Evolutionary conservation across 2,329 filamentous ascomycete genomes (phyloP), one percentile per base, ranked within the genome.

Genomic region (Dissoconium aciculare): DNA sequence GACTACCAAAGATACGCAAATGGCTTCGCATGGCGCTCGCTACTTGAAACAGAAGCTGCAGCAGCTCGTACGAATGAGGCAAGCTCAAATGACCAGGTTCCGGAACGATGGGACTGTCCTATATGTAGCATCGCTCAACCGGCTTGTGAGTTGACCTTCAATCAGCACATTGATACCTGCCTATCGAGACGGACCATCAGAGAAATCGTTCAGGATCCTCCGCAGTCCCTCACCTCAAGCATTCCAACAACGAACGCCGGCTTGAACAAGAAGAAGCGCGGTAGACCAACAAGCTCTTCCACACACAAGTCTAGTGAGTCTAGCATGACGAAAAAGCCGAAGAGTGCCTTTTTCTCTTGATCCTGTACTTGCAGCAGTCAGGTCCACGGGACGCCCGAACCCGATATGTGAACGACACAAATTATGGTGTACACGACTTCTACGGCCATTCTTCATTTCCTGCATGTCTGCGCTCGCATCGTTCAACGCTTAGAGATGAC

Each of bases 131-230:
- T 76, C 11, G 75, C 81, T 0, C 85, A 94, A 47, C 48, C 62
- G 1, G 70, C 83, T 0, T 67, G 87, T 29, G 83, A 94, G 51
- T 66, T 66, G 27, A 60, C 59, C 1, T 92, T 95, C 57, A 98
- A 98, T 43, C 71, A 78, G 34, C 89, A 98, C 49, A 84, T 98
- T 30, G 89, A 98, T 52, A 69, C 79, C 5, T 98, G 89, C 52
- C 66, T 98, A 2, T 94, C 85, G 1, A 67, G 76, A 33, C 73
- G 80, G 47, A 81, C 83, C 0, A 95, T 98, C 45, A 77, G 77
- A 27, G 82, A 94, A 46, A 78, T 73, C 0, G 75, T 89, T 1
- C 74, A 81, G 34, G 65, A 65, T 15, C 35, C 43, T 10, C 38
- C 35, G 12, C 43, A n/a, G n/a, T n/a, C n/a, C n/a, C n/a, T n/a